Evolutionary conservation across 345 rosid species (phyloP).

Genomic region (Pelargonium nanum): DNA sequence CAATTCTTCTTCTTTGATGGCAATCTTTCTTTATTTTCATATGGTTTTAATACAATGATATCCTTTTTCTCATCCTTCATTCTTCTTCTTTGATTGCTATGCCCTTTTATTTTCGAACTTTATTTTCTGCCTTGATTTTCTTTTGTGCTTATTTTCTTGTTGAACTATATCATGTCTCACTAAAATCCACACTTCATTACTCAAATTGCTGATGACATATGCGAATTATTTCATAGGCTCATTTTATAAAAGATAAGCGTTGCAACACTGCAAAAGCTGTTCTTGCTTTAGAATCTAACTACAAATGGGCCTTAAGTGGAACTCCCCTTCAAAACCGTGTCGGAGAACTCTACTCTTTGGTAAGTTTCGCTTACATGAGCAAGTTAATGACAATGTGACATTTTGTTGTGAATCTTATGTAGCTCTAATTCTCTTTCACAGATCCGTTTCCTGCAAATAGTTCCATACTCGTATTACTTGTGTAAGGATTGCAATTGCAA

Average conservation of each 20-base stretch:
- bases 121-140: not conserved
- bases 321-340: constrained; percentile 99
- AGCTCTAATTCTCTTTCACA: constrained; percentile 22
- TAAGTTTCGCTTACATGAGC: constrained; percentile 27
- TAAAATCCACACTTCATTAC: not conserved
- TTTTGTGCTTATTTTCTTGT: not conserved
- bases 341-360: constrained; percentile 94
- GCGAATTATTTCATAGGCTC: constrained; percentile 42
- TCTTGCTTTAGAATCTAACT: constrained; percentile 69
- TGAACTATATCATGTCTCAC: not conserved
- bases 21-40: too few relatives aligned
- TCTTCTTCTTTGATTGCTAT: not conserved
- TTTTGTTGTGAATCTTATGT: constrained; percentile 13
- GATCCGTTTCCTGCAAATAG: constrained; percentile 85
- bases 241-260: constrained; percentile 80
- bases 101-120: not conserved
- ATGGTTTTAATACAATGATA: too few relatives aligned
- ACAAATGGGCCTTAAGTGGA: constrained; percentile 94
- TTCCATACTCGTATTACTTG: constrained; percentile 85
- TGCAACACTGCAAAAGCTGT: constrained; percentile 87
- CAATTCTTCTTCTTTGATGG: too few relatives aligned
- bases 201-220: not conserved
- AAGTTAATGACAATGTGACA: constrained; percentile 6
- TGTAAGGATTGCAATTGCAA: constrained; percentile 92
- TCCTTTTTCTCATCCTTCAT: not conserved